Base-by-base conservation (phyloP, 805 yeast species). In the Ogataea philodendri region DNA sequence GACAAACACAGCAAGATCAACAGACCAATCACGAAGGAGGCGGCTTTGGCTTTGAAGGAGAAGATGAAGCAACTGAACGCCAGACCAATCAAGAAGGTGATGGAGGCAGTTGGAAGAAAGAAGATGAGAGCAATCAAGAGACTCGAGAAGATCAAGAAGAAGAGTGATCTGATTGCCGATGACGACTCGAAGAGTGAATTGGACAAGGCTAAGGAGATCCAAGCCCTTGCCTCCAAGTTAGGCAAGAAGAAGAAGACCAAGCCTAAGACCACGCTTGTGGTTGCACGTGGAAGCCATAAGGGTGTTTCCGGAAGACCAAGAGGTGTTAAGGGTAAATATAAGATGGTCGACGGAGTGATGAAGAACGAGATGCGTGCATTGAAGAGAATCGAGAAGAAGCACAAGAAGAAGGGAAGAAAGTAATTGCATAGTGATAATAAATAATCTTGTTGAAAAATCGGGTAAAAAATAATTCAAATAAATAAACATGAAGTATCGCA, bases 311-410 rank as follows among this genome's bases (percentile, higher is more conserved):
- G 98, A 37, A 83, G 99, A 69, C 99, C 99, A 26, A 83, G 78
- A 66, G 99, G 98, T 61, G 78, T 93, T 50, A 87, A 81, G 63
- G 99, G 99, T 66, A 88, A 86, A 61, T 93, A 93, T 69, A 93
- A 86, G 81, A 93, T 93, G 98, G 97, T 93, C 51, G 99, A 93
- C 65, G 97, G 97, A 71, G 85, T 81, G 14, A 70, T 87, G 83
- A 93, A 93, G 84, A 93, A 93, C 62, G 99, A 93, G 66, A 89
- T 84, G 72, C 73, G 98, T 49, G 96, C 97, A 9, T 69, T 90
- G 56, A 81, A 76, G 57, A 80, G 97, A 60, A 85, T 89, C 49
- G 84, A 87, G 16, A 93, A 89, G 74, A 87, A 85, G 69, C 72
- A 81, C 55, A 84, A 76, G 65, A 82, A 82, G 60, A 66, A 60